Percentiles rank a stretch among this genome's conserved stretches.
These are phyloP conservation scores for Pseudogymnoascus pannorum DNA, from an alignment of 2,329 filamentous ascomycete genomes.

Conservation along the genomic window DNA sequence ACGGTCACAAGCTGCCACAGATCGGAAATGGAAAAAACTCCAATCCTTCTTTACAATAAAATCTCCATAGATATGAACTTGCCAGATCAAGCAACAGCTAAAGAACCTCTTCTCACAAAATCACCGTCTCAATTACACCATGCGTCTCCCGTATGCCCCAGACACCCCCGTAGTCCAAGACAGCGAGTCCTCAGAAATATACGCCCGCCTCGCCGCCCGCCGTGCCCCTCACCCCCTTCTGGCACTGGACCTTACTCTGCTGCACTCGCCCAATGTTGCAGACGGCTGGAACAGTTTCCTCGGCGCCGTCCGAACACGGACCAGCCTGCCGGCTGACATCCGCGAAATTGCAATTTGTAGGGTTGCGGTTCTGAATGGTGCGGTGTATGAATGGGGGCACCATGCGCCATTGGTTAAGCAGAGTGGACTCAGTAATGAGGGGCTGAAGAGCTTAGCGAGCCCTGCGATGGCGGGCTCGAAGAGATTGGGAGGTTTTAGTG, in stretches of 20 bases:
- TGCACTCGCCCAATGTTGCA: conserved; percentile 67
- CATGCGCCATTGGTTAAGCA: conserved; percentile 55
- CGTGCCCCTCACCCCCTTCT: conserved; percentile 64
- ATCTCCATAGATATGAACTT: no score
- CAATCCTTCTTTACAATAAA: no score
- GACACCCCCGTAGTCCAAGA: conserved; percentile 35
- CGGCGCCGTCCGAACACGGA: conserved; percentile 52
- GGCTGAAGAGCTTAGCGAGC: conserved; percentile 20
- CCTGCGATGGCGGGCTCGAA: conserved; percentile 26
- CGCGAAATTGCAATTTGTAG: conserved; percentile 76
- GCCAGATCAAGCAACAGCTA: no score
- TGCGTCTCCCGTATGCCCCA: conserved; percentile 61
- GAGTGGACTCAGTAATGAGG: conserved; percentile 25
- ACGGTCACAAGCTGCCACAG: no score
- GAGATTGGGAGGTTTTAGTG: conserved; percentile 37
- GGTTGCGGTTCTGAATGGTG: conserved; percentile 71
- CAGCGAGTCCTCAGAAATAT: conserved; percentile 47
- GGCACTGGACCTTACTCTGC: conserved; percentile 65
- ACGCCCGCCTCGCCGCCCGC: conserved; percentile 56
- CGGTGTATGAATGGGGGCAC: conserved; percentile 79
- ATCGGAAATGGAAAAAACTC: no score
- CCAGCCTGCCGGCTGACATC: conserved; percentile 44
- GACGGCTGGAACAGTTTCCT: conserved; percentile 70
- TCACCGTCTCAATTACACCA: no score
- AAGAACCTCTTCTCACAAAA: no score